Evolutionary conservation across 2,329 filamentous ascomycete genomes (phyloP).

Genomic region (Pseudogymnoascus sp.): DNA sequence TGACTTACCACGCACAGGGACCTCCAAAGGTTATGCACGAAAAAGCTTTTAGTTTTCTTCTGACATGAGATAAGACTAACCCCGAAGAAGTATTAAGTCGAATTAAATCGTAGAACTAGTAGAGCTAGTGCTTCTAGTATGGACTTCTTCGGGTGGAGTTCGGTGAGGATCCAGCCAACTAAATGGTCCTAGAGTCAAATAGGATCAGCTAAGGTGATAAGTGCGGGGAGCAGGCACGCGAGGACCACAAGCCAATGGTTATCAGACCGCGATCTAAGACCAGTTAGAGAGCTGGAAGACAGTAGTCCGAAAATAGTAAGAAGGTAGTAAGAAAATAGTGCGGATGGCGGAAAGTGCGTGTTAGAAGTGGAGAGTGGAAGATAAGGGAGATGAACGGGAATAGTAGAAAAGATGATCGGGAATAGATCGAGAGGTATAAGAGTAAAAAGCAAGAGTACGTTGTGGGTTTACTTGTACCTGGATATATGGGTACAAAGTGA

Average conservation of each 20-base stretch:
- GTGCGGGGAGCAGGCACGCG: slow-evolving; percentile 4
- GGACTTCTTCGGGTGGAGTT: not conserved
- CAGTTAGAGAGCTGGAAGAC: not conserved
- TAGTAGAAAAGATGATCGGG: not conserved
- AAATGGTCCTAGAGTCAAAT: not conserved
- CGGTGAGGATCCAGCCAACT: not conserved
- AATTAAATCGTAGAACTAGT: not conserved
- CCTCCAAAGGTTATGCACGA: slow-evolving; percentile 4
- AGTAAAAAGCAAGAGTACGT: not conserved
- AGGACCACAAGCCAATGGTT: slow-evolving; percentile 3
- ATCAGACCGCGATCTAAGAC: not conserved
- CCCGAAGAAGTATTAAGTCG: not conserved
- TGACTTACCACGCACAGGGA: not conserved
- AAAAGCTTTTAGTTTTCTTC: slow-evolving; percentile 5
- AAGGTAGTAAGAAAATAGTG: not conserved
- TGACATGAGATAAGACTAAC: slow-evolving; percentile 1
- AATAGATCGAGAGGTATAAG: not conserved
- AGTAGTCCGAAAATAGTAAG: not conserved
- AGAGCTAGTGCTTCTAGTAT: not conserved
- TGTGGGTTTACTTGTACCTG: not conserved
- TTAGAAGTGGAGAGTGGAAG: not conserved
- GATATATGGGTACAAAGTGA: not conserved
- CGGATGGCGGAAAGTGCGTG: not conserved
- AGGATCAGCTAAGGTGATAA: not conserved
- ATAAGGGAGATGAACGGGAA: slow-evolving; percentile 5